Evolutionary conservation across 2,329 filamentous ascomycete species (phyloP).

Genomic region (Falciphora oryzae): DNA sequence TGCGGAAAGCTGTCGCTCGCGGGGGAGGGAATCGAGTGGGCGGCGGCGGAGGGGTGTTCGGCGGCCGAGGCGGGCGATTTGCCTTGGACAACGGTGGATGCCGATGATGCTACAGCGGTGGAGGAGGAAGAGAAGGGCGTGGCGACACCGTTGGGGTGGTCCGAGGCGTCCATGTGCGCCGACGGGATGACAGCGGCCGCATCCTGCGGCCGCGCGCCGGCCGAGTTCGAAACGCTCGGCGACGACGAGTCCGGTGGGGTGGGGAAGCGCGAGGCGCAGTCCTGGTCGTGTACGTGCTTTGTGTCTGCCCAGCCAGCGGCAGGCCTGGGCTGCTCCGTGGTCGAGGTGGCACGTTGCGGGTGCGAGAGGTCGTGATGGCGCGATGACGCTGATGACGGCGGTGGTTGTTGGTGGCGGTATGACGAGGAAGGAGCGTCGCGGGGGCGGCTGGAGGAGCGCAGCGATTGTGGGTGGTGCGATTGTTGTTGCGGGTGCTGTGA

Average conservation of each 20-base stretch:
- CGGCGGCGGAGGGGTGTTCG: conserved; percentile 24
- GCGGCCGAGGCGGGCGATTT: background rate
- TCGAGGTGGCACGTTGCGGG: conserved; percentile 18
- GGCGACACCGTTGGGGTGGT: conserved; percentile 17
- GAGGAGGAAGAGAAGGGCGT: conserved; percentile 6
- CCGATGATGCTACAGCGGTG: conserved; percentile 11
- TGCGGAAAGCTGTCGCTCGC: conserved; percentile 26
- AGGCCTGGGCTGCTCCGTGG: conserved; percentile 7
- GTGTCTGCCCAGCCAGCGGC: conserved; percentile 11
- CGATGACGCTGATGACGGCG: conserved; percentile 12
- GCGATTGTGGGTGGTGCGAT: conserved; percentile 40
- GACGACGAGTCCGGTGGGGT: conserved; percentile 51
- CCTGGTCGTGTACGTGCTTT: conserved; percentile 12
- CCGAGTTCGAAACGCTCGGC: conserved; percentile 9
- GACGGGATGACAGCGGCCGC: conserved; percentile 7
- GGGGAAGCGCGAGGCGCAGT: conserved; percentile 42
- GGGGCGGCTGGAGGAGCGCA: conserved; percentile 31
- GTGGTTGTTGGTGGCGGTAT: conserved; percentile 14
- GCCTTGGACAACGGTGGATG: background rate
- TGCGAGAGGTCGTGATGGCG: conserved; percentile 9
- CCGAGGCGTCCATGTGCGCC: conserved; percentile 16
- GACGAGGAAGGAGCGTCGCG: conserved; percentile 21
- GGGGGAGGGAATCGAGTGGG: conserved; percentile 30
- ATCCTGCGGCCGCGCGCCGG: conserved; percentile 1
- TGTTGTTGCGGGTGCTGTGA: conserved; percentile 37